These are phyloP conservation scores for Sphagnum fallax DNA, from an alignment of 228 moss, liverwort and hornwort genomes.

Conservation along the genomic window DNA sequence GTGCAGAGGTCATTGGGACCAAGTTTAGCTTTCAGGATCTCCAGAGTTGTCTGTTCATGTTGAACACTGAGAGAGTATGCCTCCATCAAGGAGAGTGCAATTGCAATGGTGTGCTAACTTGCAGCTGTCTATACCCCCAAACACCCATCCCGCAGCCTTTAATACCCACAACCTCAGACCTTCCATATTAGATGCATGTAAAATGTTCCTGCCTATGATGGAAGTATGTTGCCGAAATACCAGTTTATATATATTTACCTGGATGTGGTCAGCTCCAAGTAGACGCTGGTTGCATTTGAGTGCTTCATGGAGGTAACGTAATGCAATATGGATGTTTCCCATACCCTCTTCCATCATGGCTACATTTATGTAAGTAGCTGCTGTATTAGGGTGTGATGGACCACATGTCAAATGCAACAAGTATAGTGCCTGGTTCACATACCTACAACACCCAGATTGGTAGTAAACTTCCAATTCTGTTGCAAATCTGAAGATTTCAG, in stretches of 20 bases:
- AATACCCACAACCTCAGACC: no score
- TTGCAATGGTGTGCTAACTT: conserved; percentile 63
- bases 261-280: conserved; percentile 62
- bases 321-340: conserved; percentile 62
- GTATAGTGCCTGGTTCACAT: conserved; percentile 57
- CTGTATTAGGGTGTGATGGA: conserved; percentile 63
- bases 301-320: conserved; percentile 61
- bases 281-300: conserved; percentile 63
- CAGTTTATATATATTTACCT: conserved; percentile 19
- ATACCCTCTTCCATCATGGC: conserved; percentile 74
- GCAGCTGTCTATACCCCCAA: conserved; percentile 42
- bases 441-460: conserved; percentile 15
- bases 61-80: conserved; percentile 66
- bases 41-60: conserved; percentile 58
- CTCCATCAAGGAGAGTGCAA: conserved; percentile 66
- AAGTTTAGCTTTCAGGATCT: conserved; percentile 60
- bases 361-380: conserved; percentile 66
- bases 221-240: no score
- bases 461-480: background rate
- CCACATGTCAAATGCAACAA: conserved; percentile 60
- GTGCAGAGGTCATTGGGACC: conserved; percentile 63
- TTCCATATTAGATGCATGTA: no score
- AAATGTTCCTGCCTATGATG: no score
- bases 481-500: background rate
- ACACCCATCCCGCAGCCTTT: background rate